phyloP scores from a whole-genome alignment of 1,284 basidiomycete genomes.

The Moesziomyces sp. region DNA sequence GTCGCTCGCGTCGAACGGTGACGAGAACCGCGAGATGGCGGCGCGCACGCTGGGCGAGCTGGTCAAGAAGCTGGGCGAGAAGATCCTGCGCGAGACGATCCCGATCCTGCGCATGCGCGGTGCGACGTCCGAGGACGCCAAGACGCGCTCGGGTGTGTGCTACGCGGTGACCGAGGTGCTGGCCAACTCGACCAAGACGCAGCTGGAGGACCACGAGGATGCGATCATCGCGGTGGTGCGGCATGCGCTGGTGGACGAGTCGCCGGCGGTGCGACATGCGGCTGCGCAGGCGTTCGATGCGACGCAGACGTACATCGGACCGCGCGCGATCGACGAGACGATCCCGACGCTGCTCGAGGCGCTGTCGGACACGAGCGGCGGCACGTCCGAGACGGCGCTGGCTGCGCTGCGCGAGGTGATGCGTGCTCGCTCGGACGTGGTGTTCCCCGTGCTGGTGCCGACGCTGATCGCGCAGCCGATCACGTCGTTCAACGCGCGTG shows the following conservation, averaged over 20 bases:
- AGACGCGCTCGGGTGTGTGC: conserved; percentile 88
- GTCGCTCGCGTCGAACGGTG: conserved; percentile 79
- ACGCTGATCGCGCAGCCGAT: conserved; percentile 90
- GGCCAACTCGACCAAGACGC: conserved; percentile 84
- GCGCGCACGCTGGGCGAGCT: conserved; percentile 74
- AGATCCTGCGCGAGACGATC: conserved; percentile 85
- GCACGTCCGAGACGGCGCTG: conserved; percentile 91
- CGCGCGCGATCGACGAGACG: conserved; percentile 92
- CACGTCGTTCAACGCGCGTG: conserved; percentile 94
- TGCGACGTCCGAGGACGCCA: conserved; percentile 75
- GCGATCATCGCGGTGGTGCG: conserved; percentile 83
- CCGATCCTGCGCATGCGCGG: conserved; percentile 77
- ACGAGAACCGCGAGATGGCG: conserved; percentile 88
- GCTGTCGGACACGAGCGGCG: conserved; percentile 71
- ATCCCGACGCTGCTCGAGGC: conserved; percentile 95
- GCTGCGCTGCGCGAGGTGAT: conserved; percentile 85
- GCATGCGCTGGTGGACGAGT: conserved; percentile 85
- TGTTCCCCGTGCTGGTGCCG: conserved; percentile 98
- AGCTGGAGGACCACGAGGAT: conserved; percentile 89
- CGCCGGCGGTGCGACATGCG: conserved; percentile 85
- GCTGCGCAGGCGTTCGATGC: conserved; percentile 94
- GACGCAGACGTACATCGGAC: conserved; percentile 88
- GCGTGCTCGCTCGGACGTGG: conserved; percentile 72
- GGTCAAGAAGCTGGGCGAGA: conserved; percentile 95
- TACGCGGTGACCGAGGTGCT: conserved; percentile 88